These are phyloP conservation scores for Metschnikowia similis DNA, from an alignment of 805 yeast genomes.

Conservation along the genomic window DNA sequence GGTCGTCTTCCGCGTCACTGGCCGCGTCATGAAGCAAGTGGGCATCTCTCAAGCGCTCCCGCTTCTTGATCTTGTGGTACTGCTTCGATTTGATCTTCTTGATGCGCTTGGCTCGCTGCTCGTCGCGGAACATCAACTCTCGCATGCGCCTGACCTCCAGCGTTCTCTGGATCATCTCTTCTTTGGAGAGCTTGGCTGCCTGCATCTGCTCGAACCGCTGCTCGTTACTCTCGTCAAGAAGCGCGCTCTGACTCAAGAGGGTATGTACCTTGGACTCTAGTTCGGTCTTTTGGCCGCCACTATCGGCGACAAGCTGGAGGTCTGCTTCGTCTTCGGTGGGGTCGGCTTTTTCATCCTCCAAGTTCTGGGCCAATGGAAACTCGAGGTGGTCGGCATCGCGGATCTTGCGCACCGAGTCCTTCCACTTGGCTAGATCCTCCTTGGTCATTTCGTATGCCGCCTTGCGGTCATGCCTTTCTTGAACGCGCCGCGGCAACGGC, in stretches of 20 bases:
- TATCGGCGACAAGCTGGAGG: slow-evolving; percentile 9
- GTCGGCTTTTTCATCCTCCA: slow-evolving; percentile 20
- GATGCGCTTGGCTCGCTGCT: slow-evolving; percentile 81
- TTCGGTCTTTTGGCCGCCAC: slow-evolving; percentile 42
- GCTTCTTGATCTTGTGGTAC: slow-evolving; percentile 80
- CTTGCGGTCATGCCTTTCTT: slow-evolving; percentile 75
- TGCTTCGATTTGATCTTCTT: slow-evolving; percentile 94
- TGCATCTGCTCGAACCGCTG: slow-evolving; percentile 86
- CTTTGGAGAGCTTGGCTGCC: slow-evolving; percentile 73
- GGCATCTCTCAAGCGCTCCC: slow-evolving; percentile 68
- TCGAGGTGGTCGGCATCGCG: slow-evolving; percentile 80
- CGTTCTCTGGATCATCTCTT: slow-evolving; percentile 70
- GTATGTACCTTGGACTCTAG: slow-evolving; percentile 63
- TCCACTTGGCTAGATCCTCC: slow-evolving; percentile 85
- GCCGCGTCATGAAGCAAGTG: slow-evolving; percentile 62
- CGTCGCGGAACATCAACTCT: slow-evolving; percentile 94
- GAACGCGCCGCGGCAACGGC: slow-evolving; percentile 83
- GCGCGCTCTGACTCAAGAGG: slow-evolving; percentile 59
- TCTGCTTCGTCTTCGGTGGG: slow-evolving; percentile 32
- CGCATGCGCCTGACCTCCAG: slow-evolving; percentile 87
- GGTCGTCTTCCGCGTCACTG: slow-evolving; percentile 64
- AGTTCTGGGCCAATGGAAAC: slow-evolving; percentile 59
- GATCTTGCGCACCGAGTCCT: slow-evolving; percentile 71
- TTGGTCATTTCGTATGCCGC: slow-evolving; percentile 90
- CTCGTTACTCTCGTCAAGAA: slow-evolving; percentile 68